Percentiles rank a stretch among this genome's conserved stretches.
phyloP scores from a whole-genome alignment of 768 basidiomycete species.

The Auricularia sp. region DNA sequence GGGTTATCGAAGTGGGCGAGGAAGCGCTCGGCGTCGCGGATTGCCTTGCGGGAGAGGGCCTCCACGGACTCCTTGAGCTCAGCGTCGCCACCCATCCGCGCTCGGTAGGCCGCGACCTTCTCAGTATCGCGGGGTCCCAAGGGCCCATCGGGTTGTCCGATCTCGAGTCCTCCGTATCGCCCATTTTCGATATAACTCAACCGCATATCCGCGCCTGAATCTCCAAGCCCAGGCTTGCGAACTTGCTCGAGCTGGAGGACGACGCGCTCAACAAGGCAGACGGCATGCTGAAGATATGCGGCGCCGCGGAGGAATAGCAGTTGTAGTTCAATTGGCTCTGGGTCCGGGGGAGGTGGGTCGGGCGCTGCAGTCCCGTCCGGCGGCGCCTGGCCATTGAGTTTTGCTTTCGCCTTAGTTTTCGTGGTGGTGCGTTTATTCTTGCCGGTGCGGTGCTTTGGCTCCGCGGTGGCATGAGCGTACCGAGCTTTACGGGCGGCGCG shows the following conservation, averaged over 20 bases:
- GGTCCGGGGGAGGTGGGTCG: slow-evolving; percentile 36
- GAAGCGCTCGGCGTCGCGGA: slow-evolving; percentile 81
- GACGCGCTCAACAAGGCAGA: slow-evolving; percentile 62
- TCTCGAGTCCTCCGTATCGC: slow-evolving; percentile 74
- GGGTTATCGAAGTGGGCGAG: slow-evolving; percentile 67
- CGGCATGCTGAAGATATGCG: slow-evolving; percentile 71
- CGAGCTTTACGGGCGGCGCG: slow-evolving; percentile 60
- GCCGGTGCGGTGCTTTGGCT: slow-evolving; percentile 27
- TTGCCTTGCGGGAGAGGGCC: slow-evolving; percentile 55
- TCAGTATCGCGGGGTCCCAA: slow-evolving; percentile 47
- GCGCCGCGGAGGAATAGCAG: slow-evolving; percentile 75
- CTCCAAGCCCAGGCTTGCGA: slow-evolving; percentile 43
- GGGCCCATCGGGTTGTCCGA: slow-evolving; percentile 73
- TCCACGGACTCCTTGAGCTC: slow-evolving; percentile 52
- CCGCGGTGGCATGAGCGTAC: slow-evolving; percentile 34
- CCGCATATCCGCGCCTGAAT: slow-evolving; percentile 61
- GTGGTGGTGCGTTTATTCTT: slow-evolving; percentile 45
- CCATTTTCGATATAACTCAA: slow-evolving; percentile 68
- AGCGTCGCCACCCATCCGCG: slow-evolving; percentile 39
- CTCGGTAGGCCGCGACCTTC: slow-evolving; percentile 58
- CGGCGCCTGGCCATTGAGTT: slow-evolving; percentile 51
- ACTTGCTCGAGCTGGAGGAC: slow-evolving; percentile 65
- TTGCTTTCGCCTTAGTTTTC: slow-evolving; percentile 26
- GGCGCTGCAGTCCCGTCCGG: slow-evolving; percentile 52
- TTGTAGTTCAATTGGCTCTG: slow-evolving; percentile 81